These are phyloP conservation scores for Sparassis latifolia DNA, from an alignment of 1,284 basidiomycete genomes.

Conservation along the genomic window DNA sequence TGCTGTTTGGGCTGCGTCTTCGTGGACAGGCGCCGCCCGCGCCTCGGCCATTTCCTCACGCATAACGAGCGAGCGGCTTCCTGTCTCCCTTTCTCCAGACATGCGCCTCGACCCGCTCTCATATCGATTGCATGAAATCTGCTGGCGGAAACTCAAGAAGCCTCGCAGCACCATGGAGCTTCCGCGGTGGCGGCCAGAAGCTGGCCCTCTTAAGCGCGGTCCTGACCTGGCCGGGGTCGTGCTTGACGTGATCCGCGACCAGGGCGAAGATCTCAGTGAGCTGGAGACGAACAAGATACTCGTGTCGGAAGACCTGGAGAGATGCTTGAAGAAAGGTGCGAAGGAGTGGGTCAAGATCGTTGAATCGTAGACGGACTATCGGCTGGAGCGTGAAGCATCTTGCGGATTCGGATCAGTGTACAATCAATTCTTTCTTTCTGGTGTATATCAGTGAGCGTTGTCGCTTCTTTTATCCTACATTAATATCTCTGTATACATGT, in stretches of 20 bases:
- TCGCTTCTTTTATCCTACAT: too few species aligned
- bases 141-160: neutral
- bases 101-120: neutral
- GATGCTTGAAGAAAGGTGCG: constrained; percentile 7
- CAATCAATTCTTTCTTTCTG: too few species aligned
- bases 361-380: neutral
- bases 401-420: too few species aligned
- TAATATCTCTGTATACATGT: too few species aligned
- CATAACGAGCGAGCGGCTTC: too few species aligned
- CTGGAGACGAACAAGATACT: constrained; percentile 3
- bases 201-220: constrained; percentile 1
- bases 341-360: constrained; percentile 6
- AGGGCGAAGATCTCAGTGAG: constrained; percentile 6
- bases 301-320: constrained; percentile 5
- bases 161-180: constrained; percentile 1
- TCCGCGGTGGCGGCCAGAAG: neutral
- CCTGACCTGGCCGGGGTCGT: constrained; percentile 4
- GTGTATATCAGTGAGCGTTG: too few species aligned
- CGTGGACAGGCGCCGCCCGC: too few species aligned
- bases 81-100: too few species aligned
- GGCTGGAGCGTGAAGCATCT: too few species aligned
- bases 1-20: too few species aligned
- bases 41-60: too few species aligned
- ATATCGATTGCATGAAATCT: constrained; percentile 5
- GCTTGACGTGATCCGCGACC: constrained; percentile 3